phyloP scores from a whole-genome alignment of 139 green algal species.

The Coccomyxa sp. region DNA sequence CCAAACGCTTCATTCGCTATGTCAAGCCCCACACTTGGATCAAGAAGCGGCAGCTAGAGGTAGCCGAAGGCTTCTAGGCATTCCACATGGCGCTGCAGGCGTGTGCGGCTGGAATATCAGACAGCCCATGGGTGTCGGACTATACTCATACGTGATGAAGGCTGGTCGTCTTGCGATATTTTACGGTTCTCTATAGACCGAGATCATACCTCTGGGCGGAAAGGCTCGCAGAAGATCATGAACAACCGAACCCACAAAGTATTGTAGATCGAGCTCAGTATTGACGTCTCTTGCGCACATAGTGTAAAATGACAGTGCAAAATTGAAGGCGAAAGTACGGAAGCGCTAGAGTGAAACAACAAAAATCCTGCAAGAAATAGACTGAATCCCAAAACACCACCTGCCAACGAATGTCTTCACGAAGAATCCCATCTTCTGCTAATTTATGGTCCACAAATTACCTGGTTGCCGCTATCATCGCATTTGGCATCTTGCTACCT shows the following conservation, averaged over 20 bases:
- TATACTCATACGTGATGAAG: neutral
- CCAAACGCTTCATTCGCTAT: neutral
- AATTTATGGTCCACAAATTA: neutral
- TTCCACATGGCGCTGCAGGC: neutral
- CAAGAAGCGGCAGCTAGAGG: neutral
- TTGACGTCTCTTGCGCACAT: neutral
- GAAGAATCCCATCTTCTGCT: no score
- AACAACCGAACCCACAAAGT: neutral
- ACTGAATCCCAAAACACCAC: neutral
- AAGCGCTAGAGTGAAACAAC: neutral
- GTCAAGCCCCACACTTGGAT: neutral
- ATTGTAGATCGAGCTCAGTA: neutral
- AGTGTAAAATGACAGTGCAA: neutral
- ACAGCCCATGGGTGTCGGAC: neutral
- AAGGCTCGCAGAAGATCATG: neutral
- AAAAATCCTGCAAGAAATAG: neutral
- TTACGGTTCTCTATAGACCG: neutral
- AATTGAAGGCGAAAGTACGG: neutral
- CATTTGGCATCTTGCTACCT: neutral
- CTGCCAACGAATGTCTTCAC: neutral
- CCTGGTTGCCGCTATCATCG: neutral
- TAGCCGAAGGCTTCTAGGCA: neutral
- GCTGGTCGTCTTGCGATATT: neutral
- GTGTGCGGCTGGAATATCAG: neutral
- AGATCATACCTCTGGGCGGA: neutral